phyloP scores from a whole-genome alignment of 169 alveolate genomes.

The Hepatocystis sp. region DNA sequence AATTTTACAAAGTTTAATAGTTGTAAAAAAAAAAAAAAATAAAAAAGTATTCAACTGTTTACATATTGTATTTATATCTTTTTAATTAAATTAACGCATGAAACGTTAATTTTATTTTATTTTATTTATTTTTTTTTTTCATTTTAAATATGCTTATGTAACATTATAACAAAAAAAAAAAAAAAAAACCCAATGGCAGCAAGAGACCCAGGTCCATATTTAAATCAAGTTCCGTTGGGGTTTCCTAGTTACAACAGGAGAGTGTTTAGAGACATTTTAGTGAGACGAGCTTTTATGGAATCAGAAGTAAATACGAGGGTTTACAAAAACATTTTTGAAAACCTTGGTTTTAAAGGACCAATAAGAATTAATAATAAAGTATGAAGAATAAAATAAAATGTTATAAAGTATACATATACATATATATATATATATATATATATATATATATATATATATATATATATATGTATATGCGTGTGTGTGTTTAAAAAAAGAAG shows the following conservation, averaged over 20 bases:
- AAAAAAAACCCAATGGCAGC: slow-evolving; percentile 90
- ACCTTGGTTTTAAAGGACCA: slow-evolving; percentile 87
- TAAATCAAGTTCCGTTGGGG: slow-evolving; percentile 87
- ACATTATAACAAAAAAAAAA: too few species aligned
- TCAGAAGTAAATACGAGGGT: slow-evolving; percentile 89
- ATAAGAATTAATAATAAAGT: slow-evolving; percentile 87
- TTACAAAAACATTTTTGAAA: slow-evolving; percentile 84
- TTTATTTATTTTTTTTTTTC: too few species aligned
- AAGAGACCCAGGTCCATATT: slow-evolving; percentile 88
- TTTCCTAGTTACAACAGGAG: slow-evolving; percentile 87
- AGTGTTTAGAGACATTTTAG: slow-evolving; percentile 82
- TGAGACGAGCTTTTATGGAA: slow-evolving; percentile 86
- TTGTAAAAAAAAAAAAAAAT: too few species aligned
- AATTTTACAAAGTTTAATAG: too few species aligned
- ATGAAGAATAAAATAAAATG: not conserved
- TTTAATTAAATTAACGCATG: too few species aligned
- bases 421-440: not conserved
- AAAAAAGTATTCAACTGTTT: too few species aligned
- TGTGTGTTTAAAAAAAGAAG: too few species aligned
- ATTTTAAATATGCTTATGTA: too few species aligned
- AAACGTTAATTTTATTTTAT: too few species aligned
- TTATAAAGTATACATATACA: not conserved
- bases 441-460: too few species aligned
- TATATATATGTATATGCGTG: too few species aligned
- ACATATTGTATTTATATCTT: too few species aligned